Evolutionary conservation across 805 yeast genomes (phyloP), one percentile per base, ranked within the genome.

Genomic region (Candida maris): DNA sequence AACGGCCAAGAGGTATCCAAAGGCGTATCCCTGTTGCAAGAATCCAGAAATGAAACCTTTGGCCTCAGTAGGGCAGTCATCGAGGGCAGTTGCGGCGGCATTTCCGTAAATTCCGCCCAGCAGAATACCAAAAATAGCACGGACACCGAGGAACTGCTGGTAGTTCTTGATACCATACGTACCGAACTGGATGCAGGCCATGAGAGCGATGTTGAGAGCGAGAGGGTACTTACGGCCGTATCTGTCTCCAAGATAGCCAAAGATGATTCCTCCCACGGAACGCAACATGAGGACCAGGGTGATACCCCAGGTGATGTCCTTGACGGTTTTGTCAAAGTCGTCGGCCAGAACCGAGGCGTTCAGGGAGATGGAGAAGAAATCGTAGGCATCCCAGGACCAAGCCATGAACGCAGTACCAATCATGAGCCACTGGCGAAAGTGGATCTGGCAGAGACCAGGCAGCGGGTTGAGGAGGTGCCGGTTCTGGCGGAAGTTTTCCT

Each of bases 21-120:
- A 70, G 1, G 84, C 81, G 48, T 81, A 86, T 42, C 95, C 95
- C 56, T 85, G 83, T 60, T 85, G 95, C 54, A 86, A 75, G 27
- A 84, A 57, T 32, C 85, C 86, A 23, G 80, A 72, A 32, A 80
- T 59, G 39, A 79, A 66, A 30, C 85, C 81, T 59, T 75, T 65
- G 22, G 81, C 74, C 23, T 58, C 65, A 19, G 55, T 49, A 9
- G 81, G 79, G 46, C 74, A 65, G 54, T 72, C 79, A 44, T 74
- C 79, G 26, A 75, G 48, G 13, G 78, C 71, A 14, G 75, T 70
- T 18, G 77, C 73, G 16, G 76, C 66, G 23, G 77, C 74, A 39
- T 71, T 68, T 39, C 79, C 78, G 47, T 64, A 76, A 30, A 75
- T 62, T 41, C 78, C 79, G 34, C 81, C 81, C 68, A 76, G 66